These are phyloP conservation scores for Glaciozyma martinii DNA, from an alignment of 768 basidiomycete species.

Conservation along the genomic window DNA sequence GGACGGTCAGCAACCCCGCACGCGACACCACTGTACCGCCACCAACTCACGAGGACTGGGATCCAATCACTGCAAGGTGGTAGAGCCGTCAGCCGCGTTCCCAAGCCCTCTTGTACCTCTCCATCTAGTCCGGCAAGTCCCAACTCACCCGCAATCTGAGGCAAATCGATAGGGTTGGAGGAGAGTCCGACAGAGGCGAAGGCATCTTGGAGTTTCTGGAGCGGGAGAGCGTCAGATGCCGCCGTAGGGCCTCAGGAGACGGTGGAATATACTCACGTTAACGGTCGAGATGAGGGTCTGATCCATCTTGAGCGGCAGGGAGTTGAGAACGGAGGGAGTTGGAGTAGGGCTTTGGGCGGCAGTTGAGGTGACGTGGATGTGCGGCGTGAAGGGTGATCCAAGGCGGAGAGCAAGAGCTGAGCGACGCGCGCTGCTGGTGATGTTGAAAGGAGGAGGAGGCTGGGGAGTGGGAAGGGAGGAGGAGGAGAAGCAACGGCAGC, in stretches of 20 bases:
- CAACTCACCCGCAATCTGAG: constrained; percentile 39
- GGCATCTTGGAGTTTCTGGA: constrained; percentile 40
- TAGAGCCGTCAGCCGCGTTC: background rate
- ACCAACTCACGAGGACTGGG: constrained; percentile 37
- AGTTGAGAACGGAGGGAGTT: too few species aligned
- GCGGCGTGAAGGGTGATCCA: too few species aligned
- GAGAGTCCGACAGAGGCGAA: constrained; percentile 40
- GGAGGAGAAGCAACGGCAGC: too few species aligned
- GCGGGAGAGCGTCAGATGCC: background rate
- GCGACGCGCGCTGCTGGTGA: too few species aligned
- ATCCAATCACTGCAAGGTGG: constrained; percentile 40
- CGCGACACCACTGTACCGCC: background rate
- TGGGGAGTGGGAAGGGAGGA: too few species aligned
- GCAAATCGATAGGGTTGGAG: constrained; percentile 42
- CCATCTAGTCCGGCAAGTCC: background rate
- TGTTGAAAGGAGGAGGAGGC: too few species aligned
- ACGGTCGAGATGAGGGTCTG: constrained; percentile 17
- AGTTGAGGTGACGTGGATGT: too few species aligned
- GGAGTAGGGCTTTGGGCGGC: too few species aligned
- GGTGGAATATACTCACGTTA: constrained; percentile 5
- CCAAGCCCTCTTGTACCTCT: background rate
- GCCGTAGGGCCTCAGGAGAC: background rate
- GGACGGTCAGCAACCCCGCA: background rate
- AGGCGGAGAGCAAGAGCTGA: too few species aligned
- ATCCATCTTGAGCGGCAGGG: constrained; percentile 3